Conservation (phyloP, 2,329 filamentous ascomycete species). For the Arthrobotrys sphaeroides region DNA sequence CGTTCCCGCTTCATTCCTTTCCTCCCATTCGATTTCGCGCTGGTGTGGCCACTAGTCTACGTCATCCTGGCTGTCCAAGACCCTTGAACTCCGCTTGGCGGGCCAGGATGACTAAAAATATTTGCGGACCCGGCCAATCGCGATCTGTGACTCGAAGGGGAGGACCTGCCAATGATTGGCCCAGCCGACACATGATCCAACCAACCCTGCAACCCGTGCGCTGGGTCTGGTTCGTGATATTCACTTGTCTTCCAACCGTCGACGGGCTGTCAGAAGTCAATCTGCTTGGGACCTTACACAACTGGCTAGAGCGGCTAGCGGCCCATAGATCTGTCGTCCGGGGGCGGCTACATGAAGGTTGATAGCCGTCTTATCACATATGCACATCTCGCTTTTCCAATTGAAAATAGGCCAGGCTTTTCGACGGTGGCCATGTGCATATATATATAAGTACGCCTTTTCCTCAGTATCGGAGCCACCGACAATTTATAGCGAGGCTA, state of each 20-base stretch:
- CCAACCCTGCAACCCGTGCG: background rate
- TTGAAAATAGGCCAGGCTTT: too few relatives aligned
- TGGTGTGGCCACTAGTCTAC: background rate
- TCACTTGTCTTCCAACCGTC: background rate
- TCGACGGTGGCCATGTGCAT: too few relatives aligned
- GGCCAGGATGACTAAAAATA: conserved; percentile 41
- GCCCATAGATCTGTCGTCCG: background rate
- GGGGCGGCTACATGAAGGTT: too few relatives aligned
- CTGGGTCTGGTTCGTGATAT: background rate
- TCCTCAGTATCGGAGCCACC: too few relatives aligned
- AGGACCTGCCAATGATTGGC: conserved; percentile 1
- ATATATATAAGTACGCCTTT: too few relatives aligned
- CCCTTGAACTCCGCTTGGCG: conserved; percentile 34
- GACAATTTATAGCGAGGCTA: too few relatives aligned
- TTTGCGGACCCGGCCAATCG: conserved; percentile 19
- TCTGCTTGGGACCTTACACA: too few relatives aligned
- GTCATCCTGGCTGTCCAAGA: conserved; percentile 31
- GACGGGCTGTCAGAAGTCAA: background rate
- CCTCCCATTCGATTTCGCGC: background rate
- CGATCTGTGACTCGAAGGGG: background rate
- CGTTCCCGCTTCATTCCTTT: conserved; percentile 1
- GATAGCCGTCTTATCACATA: too few relatives aligned
- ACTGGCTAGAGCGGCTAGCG: background rate
- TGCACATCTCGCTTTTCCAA: too few relatives aligned
- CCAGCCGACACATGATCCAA: background rate